Conservation (phyloP, 805 yeast genomes). For the Suhomyces emberorum region DNA sequence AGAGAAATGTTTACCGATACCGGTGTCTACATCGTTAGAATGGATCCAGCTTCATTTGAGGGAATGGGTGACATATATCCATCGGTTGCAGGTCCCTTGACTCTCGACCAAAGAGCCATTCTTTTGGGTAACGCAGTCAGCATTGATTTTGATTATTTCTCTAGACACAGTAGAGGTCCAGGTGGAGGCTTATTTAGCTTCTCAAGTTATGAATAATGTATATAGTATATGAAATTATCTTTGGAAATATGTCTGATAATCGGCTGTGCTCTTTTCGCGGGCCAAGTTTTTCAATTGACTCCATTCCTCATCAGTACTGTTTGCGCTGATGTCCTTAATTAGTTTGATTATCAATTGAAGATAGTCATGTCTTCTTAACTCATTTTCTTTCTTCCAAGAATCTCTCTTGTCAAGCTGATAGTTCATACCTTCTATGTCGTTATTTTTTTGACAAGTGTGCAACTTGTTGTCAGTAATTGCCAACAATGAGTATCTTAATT, state of each 20-base stretch:
- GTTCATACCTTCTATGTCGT: conserved; percentile 36
- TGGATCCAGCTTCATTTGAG: conserved; percentile 69
- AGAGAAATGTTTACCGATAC: conserved; percentile 93
- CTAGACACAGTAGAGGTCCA: conserved; percentile 72
- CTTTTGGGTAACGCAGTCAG: conserved; percentile 85
- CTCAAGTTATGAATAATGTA: conserved; percentile 21
- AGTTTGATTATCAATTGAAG: conserved; percentile 49
- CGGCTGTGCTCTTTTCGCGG: conserved; percentile 14
- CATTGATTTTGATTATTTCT: conserved; percentile 93
- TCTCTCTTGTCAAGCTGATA: conserved; percentile 48
- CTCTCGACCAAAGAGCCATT: conserved; percentile 81
- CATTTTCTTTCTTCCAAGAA: conserved; percentile 53
- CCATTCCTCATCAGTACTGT: conserved; percentile 40
- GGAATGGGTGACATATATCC: conserved; percentile 56
- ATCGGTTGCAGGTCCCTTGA: conserved; percentile 50
- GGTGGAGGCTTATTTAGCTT: conserved; percentile 40
- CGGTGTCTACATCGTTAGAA: conserved; percentile 82
- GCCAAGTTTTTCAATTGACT: conserved; percentile 22
- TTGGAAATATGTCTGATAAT: background rate
- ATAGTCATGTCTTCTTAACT: conserved; percentile 52
- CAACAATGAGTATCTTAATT: conserved; percentile 54
- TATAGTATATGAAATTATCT: background rate
- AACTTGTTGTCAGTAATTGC: conserved; percentile 54
- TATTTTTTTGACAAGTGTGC: conserved; percentile 29
- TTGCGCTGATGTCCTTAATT: conserved; percentile 38